Percentiles rank a stretch among this genome's conserved stretches.
Conservation (phyloP, 1,139 yeast species). For the Taiozyma sp. region DNA sequence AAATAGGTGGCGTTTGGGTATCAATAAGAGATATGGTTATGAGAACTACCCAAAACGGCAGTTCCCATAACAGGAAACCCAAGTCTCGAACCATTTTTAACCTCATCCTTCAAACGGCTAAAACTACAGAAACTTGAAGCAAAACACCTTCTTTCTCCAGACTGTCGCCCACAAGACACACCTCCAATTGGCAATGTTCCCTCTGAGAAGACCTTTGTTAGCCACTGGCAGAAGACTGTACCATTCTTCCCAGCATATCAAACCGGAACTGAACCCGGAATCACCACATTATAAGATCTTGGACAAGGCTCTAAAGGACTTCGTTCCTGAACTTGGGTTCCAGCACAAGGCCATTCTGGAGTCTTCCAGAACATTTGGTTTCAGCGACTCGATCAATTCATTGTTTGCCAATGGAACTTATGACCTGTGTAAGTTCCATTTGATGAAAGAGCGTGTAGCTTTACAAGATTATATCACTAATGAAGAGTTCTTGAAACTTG, state of each 20-base stretch:
- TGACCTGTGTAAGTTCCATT: conserved; percentile 63
- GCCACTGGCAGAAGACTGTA: background rate
- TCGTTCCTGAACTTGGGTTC: conserved; percentile 71
- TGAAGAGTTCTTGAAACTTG: conserved; percentile 25
- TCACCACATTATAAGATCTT: conserved; percentile 37
- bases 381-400: conserved; percentile 62
- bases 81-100: background rate
- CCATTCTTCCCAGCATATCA: background rate
- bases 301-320: conserved; percentile 38
- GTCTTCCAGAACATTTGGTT: conserved; percentile 56
- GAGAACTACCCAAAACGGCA: background rate
- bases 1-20: background rate
- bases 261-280: conserved; percentile 20
- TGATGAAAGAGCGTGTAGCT: conserved; percentile 49
- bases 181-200: background rate
- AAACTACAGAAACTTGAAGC: background rate
- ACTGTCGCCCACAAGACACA: background rate
- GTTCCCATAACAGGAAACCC: background rate
- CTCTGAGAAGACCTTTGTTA: background rate
- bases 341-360: conserved; percentile 50
- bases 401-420: conserved; percentile 50
- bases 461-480: conserved; percentile 28
- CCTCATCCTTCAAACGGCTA: background rate
- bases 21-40: background rate
- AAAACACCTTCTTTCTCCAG: background rate